Conservation (phyloP, 176 grass and related monocot species). For the Dactylis glomerata region DNA sequence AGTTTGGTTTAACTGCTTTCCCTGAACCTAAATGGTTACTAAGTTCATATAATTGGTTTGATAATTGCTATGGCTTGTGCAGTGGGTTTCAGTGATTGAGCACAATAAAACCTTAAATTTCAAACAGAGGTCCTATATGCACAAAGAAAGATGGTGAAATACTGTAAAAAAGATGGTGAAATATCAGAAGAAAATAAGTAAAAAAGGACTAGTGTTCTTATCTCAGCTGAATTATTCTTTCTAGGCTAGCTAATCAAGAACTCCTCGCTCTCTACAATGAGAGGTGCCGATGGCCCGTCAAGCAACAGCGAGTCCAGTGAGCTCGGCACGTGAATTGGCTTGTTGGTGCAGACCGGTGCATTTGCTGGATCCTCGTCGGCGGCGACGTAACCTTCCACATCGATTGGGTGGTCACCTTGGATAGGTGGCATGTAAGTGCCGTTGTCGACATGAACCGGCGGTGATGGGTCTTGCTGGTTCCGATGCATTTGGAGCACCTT, state of each 20-base stretch:
- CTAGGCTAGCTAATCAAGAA: slow-evolving; percentile 27
- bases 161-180: not conserved
- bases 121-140: not conserved
- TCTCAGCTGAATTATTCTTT: slow-evolving; percentile 32
- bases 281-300: slow-evolving; percentile 33
- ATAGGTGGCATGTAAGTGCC: not conserved
- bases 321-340: not conserved
- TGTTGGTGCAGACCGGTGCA: not conserved
- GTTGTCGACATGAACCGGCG: not conserved
- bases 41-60: not conserved
- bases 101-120: not conserved
- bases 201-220: slow-evolving; percentile 5
- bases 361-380: not conserved
- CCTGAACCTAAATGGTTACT: not conserved
- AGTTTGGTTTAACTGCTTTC: not conserved
- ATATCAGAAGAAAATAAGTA: not conserved
- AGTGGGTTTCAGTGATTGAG: not conserved
- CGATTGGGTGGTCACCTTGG: not conserved
- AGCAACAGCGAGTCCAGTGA: slow-evolving; percentile 34
- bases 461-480: not conserved
- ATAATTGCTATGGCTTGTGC: not conserved
- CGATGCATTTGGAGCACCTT: slow-evolving; percentile 58
- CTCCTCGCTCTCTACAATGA: slow-evolving; percentile 32
- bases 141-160: slow-evolving; percentile 13
- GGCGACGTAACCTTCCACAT: too few species aligned